Percentiles rank a stretch among this genome's conserved stretches.
Conservation (phyloP, 352 stramenopile genomes). For the Thraustotheca clavata region DNA sequence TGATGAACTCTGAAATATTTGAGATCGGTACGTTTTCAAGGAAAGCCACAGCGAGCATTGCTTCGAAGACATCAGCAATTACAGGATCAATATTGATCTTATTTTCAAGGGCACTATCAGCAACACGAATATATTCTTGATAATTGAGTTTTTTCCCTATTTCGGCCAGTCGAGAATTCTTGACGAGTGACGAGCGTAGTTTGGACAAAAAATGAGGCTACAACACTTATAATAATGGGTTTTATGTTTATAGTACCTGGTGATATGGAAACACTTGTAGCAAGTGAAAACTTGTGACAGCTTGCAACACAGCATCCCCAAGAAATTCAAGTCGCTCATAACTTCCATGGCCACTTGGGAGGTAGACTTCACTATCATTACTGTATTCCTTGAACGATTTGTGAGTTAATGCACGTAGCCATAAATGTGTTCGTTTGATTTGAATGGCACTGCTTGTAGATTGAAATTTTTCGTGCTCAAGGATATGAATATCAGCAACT, state of each 20-base stretch:
- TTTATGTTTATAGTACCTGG: constrained; percentile 24
- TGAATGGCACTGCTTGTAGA: constrained; percentile 34
- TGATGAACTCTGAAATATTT: no score
- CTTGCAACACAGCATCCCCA: constrained; percentile 69
- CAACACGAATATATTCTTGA: constrained; percentile 62
- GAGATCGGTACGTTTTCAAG: constrained; percentile 58
- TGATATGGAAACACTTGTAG: constrained; percentile 74
- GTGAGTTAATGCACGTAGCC: constrained; percentile 71
- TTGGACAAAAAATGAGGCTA: constrained; percentile 63
- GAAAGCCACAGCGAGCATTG: constrained; percentile 63
- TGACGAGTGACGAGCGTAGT: constrained; percentile 73
- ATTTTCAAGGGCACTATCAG: constrained; percentile 49
- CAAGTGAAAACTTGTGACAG: constrained; percentile 71
- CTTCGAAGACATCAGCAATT: constrained; percentile 72
- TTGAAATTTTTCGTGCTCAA: constrained; percentile 48
- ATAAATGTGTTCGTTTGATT: constrained; percentile 61
- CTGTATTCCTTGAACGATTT: constrained; percentile 62
- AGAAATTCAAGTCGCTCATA: constrained; percentile 84
- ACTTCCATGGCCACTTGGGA: constrained; percentile 30
- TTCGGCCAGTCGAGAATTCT: constrained; percentile 64
- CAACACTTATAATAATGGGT: not conserved
- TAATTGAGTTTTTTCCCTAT: constrained; percentile 52
- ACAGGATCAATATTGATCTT: constrained; percentile 65
- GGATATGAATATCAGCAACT: constrained; percentile 34
- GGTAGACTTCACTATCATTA: constrained; percentile 58